Base-by-base conservation (phyloP, 805 yeast genomes). In the Brettanomyces bruxellensis region DNA sequence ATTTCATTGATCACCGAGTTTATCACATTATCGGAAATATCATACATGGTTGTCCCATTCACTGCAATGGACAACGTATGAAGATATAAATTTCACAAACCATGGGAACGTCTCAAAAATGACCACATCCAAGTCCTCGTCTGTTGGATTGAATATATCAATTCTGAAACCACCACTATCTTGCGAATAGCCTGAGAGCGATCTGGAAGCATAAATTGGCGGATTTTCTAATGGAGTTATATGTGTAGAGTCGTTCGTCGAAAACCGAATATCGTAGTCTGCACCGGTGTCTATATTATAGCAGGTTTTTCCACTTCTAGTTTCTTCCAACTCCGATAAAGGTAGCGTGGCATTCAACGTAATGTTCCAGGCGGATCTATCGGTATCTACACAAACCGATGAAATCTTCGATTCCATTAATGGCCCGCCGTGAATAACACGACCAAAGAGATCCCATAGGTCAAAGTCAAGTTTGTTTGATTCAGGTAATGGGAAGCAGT, bases 101-200 rank as follows among this genome's bases (percentile, higher is more conserved):
- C 98, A 93, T 0, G 99, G 99, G 28, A 89, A 68, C 0, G 88
- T 73, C 61, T 93, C 97, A 54, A 80, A 82, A 55, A 86, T 85
- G 1, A 79, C 64, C 41, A 90, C 69, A 2, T 64, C 62, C 3
- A 79, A 72, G 1, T 75, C 64, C 4, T 66, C 62, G 3, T 51
- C 53, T 0, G 79, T 66, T 1, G 88, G 86, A 59, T 91, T 93
- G n/a, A 68, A 67, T 55, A 91, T 75, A 9, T 81, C 85, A 0
- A 85, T 76, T 59, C 96, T 79, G 50, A 91, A 71, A 0, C 96
- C 96, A 47, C 98, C 98, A 49, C 78, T 73, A 57, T 88, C 96
- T 60, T 86, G 95, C 2, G 96, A 89, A 58, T 83, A 83, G 0
- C 98, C 97, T 0, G 96, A 87, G 45, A 91, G 72, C 0, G 97